These are phyloP conservation scores for Eutrema japonicum DNA, from an alignment of 345 rosid species.

Conservation along the genomic window DNA sequence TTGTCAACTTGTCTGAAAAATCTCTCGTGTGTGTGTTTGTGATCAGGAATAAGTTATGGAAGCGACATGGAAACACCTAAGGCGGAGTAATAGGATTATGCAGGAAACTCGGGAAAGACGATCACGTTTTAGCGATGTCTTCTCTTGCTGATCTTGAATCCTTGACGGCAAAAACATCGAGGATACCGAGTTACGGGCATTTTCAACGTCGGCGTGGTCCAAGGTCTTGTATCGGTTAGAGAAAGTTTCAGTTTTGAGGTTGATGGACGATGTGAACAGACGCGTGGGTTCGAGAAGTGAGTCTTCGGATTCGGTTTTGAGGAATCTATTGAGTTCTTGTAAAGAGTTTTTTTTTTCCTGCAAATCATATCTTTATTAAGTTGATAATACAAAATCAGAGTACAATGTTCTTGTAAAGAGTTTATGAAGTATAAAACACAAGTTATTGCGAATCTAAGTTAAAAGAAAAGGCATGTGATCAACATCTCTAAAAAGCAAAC, in stretches of 20 bases:
- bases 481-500: too few species aligned
- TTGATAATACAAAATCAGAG: too few species aligned
- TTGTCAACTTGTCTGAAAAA: conserved; percentile 8
- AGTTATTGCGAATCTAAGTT: too few species aligned
- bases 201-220: conserved; percentile 60
- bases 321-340: conserved; percentile 61
- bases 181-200: conserved; percentile 43
- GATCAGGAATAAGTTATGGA: conserved; percentile 68
- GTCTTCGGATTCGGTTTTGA: conserved; percentile 45
- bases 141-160: conserved; percentile 49
- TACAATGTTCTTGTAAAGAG: too few species aligned
- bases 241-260: conserved; percentile 51
- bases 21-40: conserved; percentile 17
- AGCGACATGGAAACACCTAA: conserved; percentile 73
- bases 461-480: too few species aligned
- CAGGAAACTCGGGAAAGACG: conserved; percentile 61
- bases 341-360: conserved; percentile 40
- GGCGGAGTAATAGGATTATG: conserved; percentile 50
- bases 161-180: conserved; percentile 30
- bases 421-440: too few species aligned
- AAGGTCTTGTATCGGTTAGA: conserved; percentile 53
- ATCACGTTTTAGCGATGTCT: conserved; percentile 55
- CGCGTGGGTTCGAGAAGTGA: conserved; percentile 39
- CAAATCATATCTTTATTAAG: too few species aligned
- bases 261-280: conserved; percentile 49